Base-by-base conservation (phyloP, 2,329 filamentous ascomycete genomes). In the Bimuria novae-zelandiae region DNA sequence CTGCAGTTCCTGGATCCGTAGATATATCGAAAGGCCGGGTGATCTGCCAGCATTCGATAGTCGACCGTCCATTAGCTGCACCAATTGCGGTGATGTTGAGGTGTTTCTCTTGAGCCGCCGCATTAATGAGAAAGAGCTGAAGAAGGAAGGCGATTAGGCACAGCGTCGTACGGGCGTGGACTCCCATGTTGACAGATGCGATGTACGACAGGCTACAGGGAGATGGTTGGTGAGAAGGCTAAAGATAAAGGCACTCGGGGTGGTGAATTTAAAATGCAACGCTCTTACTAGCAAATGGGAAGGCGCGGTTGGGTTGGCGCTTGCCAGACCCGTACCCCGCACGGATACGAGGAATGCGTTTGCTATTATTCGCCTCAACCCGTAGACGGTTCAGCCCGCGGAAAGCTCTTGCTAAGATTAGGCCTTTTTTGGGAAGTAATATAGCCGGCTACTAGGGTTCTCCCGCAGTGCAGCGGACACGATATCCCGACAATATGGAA, bases 21-120 rank as follows among this genome's bases (percentile, higher is more conserved):
- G 46, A 49, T 8, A 41, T 41, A 32, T 49, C 46, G 35, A 49
- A 49, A 7, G 46, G 46, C 17, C 46, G 35, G 46, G 35, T 49
- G 46, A 49, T 49, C 25, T 49, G 46, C 46, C 46, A 49, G 29
- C 46, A 49, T 16, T 49, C 46, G 25, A 49, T 49, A 3, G 46
- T 49, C 17, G 46, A 49, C 21, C 46, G 27, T 25, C 46, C 46
- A 19, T 40, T 39, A 11, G 36, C 36, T 19, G 46, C 46, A 22
- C 46, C 35, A 16, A 49, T 49, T 16, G 46, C 46, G 7, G 46
- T 49, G 17, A 49, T 49, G 17, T 49, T 49, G 16, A 49, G 22
- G 25, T 41, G 46, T 14, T 16, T 49, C 23, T 40, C 36, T 33
- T 49, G 46, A 17, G 35, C 46, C 36, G 17, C 25, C 7, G 37